These are phyloP conservation scores for Aspergillus hancockii DNA, from an alignment of 495 filamentous ascomycete species.

Conservation along the genomic window DNA sequence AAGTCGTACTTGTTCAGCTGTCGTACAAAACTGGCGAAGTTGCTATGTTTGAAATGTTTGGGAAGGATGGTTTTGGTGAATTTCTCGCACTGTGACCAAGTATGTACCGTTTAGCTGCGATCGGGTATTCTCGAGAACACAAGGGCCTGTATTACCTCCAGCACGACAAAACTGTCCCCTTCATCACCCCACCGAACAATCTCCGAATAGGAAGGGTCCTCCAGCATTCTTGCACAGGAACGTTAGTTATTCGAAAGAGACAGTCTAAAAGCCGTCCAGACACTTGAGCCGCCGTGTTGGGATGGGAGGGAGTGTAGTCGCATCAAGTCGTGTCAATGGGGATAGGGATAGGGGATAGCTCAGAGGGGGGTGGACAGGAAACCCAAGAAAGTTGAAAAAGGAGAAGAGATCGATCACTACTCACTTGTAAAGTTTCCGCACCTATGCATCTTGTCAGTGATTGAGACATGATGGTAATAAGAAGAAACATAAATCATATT, in stretches of 20 bases:
- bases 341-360: too few species aligned
- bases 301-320: slow-evolving; percentile 9
- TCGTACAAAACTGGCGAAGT: slow-evolving; percentile 97
- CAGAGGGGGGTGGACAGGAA: slow-evolving; percentile 13
- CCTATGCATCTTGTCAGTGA: slow-evolving; percentile 57
- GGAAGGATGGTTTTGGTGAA: slow-evolving; percentile 97
- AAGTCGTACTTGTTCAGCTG: slow-evolving; percentile 99
- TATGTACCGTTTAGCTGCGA: slow-evolving; percentile 13
- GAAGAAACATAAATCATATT: neutral
- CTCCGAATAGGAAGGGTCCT: slow-evolving; percentile 87
- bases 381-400: slow-evolving; percentile 13
- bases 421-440: slow-evolving; percentile 98
- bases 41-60: slow-evolving; percentile 99
- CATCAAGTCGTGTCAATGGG: neutral
- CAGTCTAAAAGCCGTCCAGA: slow-evolving; percentile 9
- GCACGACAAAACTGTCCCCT: slow-evolving; percentile 93
- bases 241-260: neutral
- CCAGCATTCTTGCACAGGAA: slow-evolving; percentile 74
- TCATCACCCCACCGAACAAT: slow-evolving; percentile 96
- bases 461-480: slow-evolving; percentile 3
- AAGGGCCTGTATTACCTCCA: slow-evolving; percentile 68
- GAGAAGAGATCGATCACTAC: slow-evolving; percentile 30
- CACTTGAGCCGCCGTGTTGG: slow-evolving; percentile 14
- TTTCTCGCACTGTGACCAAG: slow-evolving; percentile 76
- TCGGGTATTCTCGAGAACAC: neutral